Conservation (phyloP, 371 early-diverging fungal genomes). For the Apophysomyces trapeziformis region DNA sequence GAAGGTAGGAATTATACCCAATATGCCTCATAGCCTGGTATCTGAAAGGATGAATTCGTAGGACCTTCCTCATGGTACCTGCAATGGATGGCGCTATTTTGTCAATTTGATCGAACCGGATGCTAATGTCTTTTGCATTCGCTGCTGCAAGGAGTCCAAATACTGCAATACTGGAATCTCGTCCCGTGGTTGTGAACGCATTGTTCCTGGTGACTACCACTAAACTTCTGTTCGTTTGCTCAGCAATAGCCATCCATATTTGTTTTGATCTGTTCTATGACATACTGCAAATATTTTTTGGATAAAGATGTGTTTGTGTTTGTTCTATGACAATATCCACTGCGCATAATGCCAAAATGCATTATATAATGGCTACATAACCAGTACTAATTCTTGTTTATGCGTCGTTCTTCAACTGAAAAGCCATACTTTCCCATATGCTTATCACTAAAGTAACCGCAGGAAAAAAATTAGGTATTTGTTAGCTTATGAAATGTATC, state of each 20-base stretch:
- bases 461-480: too few relatives aligned
- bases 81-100: constrained; percentile 36
- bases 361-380: too few relatives aligned
- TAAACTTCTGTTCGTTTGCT: constrained; percentile 9
- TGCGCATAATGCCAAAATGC: too few relatives aligned
- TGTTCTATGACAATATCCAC: too few relatives aligned
- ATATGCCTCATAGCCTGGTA: background rate
- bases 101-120: constrained; percentile 51
- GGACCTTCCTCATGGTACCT: constrained; percentile 28
- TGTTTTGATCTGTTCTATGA: background rate
- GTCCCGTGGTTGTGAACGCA: constrained; percentile 33
- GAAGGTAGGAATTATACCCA: constrained; percentile 7
- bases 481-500: too few relatives aligned
- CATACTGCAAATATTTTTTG: background rate
- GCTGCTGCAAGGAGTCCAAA: constrained; percentile 39
- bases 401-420: too few relatives aligned
- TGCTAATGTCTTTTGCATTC: constrained; percentile 38
- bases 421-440: too few relatives aligned
- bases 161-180: constrained; percentile 39
- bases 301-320: background rate
- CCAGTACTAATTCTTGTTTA: too few relatives aligned
- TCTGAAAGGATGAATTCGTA: background rate
- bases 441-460: too few relatives aligned
- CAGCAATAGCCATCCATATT: too few relatives aligned
- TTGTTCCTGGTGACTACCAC: constrained; percentile 44